These are phyloP conservation scores for Cynara cardunculus DNA, from an alignment of 129 eudicot genomes.

Conservation along the genomic window DNA sequence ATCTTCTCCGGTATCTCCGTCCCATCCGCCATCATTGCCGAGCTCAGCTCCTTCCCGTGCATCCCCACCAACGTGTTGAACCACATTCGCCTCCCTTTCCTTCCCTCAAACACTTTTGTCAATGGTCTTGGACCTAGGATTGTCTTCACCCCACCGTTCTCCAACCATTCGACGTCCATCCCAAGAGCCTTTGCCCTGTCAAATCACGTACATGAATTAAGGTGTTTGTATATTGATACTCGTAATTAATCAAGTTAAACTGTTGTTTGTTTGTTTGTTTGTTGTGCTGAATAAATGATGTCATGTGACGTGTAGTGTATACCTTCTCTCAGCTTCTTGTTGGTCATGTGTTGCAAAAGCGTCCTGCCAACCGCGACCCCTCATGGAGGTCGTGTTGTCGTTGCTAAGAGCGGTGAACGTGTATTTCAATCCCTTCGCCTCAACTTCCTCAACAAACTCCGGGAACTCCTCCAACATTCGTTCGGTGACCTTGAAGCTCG, in stretches of 20 bases:
- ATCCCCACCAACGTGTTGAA: conserved; percentile 80
- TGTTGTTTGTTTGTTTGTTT: background rate
- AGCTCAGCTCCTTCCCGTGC: conserved; percentile 72
- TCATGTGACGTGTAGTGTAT: background rate
- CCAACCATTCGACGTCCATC: conserved; percentile 77
- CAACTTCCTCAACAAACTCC: conserved; percentile 57
- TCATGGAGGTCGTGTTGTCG: conserved; percentile 50
- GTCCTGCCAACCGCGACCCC: conserved; percentile 83
- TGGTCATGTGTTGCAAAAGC: conserved; percentile 57
- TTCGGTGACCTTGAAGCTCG: conserved; percentile 65
- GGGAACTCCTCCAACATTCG: conserved; percentile 76
- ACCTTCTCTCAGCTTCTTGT: conserved; percentile 69
- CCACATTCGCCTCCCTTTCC: conserved; percentile 81
- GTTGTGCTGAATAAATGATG: background rate
- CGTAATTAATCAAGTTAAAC: background rate
- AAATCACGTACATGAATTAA: background rate
- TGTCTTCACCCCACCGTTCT: conserved; percentile 59
- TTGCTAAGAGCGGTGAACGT: conserved; percentile 65
- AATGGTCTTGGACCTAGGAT: conserved; percentile 51
- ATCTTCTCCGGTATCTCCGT: conserved; percentile 52
- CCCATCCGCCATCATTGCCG: conserved; percentile 72
- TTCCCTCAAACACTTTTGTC: conserved; percentile 64
- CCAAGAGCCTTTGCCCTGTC: conserved; percentile 68
- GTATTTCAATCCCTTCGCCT: conserved; percentile 58
- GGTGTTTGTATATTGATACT: background rate